Evolutionary conservation across 495 filamentous ascomycete species (phyloP), one percentile per base, ranked within the genome.

Genomic region (Xylaria sp.): DNA sequence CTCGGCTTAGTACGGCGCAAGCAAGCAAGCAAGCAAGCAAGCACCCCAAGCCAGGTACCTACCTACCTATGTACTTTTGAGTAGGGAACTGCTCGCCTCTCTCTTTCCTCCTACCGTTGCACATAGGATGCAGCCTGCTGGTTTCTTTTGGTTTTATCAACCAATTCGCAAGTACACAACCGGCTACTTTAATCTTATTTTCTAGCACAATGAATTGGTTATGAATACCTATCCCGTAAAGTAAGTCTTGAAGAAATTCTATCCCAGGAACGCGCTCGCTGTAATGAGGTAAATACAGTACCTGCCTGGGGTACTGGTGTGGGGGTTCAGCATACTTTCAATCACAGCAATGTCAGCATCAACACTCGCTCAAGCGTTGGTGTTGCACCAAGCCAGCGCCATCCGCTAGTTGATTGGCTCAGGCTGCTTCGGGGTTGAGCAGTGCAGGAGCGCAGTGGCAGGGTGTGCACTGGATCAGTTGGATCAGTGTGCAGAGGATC

Each of bases 351-450:
- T 53, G 57, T 59, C 64, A 55, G 48, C 63, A 40, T 31, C 67
- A 73, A 74, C 46, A 67, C 50, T 43, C 55, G 2, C 31, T 37
- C 14, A 41, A 43, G 59, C 9, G 59, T 62, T 62, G 14, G 37
- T 59, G 76, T 78, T 75, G 76, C 76, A 78, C 76, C 74, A 71
- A 67, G 65, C 63, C 68, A 70, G 71, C 29, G 53, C 50, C 66
- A 71, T 69, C 71, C 37, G 68, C 53, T 17, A 68, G 68, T 77
- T 74, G 71, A 78, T 78, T 78, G 76, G 76, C 59, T 74, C 68
- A 70, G 59, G 68, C 48, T 35, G 12, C 26, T 41, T 63, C 44
- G 55, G 66, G 52, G 66, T 46, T 48, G 7, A 40, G 50, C 41
- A 48, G 15, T 64, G 43, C 61, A 48, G 61, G 21, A 64, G 50